Base-by-base conservation (phyloP, 345 rosid genomes). In the Eucalyptus grandis region DNA sequence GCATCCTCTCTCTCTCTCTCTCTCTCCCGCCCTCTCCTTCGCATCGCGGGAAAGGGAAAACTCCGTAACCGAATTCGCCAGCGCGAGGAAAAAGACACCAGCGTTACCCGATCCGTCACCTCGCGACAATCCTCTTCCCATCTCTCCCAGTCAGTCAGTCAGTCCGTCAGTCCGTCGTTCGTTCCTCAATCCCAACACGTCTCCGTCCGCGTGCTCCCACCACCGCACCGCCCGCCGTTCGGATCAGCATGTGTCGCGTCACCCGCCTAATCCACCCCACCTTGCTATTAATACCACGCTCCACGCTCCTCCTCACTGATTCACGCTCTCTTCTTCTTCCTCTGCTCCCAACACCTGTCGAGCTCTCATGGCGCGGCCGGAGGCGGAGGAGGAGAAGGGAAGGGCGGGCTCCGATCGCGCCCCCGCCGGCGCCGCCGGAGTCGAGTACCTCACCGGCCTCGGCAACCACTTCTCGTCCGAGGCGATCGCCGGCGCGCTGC, bases 401-500 rank as follows among this genome's bases (percentile, higher is more conserved):
- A 53, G 60, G 60, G 87, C 88, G 67, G 40, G 7, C 60, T 30
- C 87, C 67, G 30, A 53, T 53, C 65, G 62, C 82, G 14, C 3
- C 58, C 24, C 14, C 60, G 60, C 5, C 34, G 67, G 0, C 31
- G 67, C 30, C 87, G 43, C 43, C 43, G 60, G 53, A 60, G 87
- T 53, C 60, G 88, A 86, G 19, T 97, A 95, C 92, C 95, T 88
- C 21, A 92, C 96, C 24, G 99, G 99, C 58, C 93, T 97, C 90
- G 95, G 94, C 89, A 98, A 96, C 93, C 91, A 89, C 90, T 95
- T 95, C 90, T 94, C 95, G 19, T 98, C 99, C 19, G 98, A 98
- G 89, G 96, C 99, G 9, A 93, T 98, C 90, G 49, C 92, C 88
- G 97, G 99, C 47, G 96, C 99, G 82, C 90, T 98, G 26, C 99